A percentile compares a stretch with the other conserved stretches of the same genome.
These are phyloP conservation scores for Pseudogymnoascus verrucosus DNA, from an alignment of 2,329 filamentous ascomycete species.

Conservation along the genomic window DNA sequence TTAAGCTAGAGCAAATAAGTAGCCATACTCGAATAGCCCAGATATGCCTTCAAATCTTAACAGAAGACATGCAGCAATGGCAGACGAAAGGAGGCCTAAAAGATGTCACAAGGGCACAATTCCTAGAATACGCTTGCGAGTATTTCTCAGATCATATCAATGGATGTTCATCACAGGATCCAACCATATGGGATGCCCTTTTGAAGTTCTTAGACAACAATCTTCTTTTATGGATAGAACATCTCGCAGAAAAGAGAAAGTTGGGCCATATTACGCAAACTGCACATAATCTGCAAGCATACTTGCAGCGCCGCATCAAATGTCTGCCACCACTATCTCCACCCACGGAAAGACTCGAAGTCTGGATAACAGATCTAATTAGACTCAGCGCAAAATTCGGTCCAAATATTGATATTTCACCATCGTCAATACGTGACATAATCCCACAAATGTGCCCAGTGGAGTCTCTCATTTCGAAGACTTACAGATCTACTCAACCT, in stretches of 20 bases:
- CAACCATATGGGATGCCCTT: background rate
- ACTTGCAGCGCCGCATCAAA: slow-evolving; percentile 15
- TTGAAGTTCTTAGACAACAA: slow-evolving; percentile 8
- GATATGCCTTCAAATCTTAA: slow-evolving; percentile 21
- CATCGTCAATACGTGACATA: slow-evolving; percentile 28
- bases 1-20: slow-evolving; percentile 19
- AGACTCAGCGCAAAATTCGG: slow-evolving; percentile 29
- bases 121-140: slow-evolving; percentile 9
- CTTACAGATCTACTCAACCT: background rate
- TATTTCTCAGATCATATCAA: slow-evolving; percentile 13
- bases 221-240: slow-evolving; percentile 29
- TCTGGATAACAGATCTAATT: slow-evolving; percentile 28
- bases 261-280: slow-evolving; percentile 23
- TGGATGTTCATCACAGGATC: slow-evolving; percentile 6
- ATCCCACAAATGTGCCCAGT: slow-evolving; percentile 29
- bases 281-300: slow-evolving; percentile 27
- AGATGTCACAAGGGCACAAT: background rate
- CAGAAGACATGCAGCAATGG: slow-evolving; percentile 14
- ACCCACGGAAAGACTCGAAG: slow-evolving; percentile 22
- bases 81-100: background rate
- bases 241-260: slow-evolving; percentile 21
- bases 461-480: slow-evolving; percentile 23
- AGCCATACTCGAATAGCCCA: slow-evolving; percentile 23
- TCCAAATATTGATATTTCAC: slow-evolving; percentile 23
- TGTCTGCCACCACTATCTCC: slow-evolving; percentile 4